These are phyloP conservation scores for Aspergillus brasiliensis DNA, from an alignment of 2,329 filamentous ascomycete species.

Conservation along the genomic window DNA sequence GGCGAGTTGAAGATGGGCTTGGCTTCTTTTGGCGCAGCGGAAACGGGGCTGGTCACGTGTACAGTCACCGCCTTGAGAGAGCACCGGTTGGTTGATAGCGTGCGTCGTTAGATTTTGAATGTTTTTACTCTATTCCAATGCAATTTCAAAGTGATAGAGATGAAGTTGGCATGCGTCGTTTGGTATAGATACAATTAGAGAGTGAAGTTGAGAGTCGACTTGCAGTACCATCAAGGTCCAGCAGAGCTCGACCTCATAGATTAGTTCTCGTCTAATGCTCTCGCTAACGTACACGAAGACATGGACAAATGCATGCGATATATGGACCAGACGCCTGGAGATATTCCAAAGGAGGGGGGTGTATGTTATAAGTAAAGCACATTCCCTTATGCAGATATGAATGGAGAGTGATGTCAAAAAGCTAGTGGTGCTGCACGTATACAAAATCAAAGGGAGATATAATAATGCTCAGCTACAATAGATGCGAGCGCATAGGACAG, in stretches of 20 bases:
- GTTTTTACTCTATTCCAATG: too few relatives aligned
- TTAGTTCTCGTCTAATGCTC: neutral
- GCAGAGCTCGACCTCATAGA: neutral
- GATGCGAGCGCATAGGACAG: conserved; percentile 44
- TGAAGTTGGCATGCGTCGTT: neutral
- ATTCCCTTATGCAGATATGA: neutral
- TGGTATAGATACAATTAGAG: neutral
- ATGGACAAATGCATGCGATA: neutral
- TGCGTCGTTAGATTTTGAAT: too few relatives aligned
- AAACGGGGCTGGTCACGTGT: neutral
- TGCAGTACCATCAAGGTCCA: neutral
- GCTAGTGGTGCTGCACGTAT: neutral
- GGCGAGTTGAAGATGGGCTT: conserved; percentile 13
- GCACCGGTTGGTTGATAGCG: too few relatives aligned
- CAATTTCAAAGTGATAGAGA: too few relatives aligned
- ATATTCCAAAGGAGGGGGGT: neutral
- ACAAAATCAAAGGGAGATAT: neutral
- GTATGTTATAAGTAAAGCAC: neutral
- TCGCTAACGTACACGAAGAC: neutral
- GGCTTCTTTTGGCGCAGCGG: conserved; percentile 17
- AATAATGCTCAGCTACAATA: conserved; percentile 17
- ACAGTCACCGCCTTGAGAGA: neutral
- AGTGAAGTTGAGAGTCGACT: neutral
- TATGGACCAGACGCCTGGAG: neutral
- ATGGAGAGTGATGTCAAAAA: neutral